A percentile compares a stretch with the other conserved stretches of the same genome.
phyloP scores from a whole-genome alignment of 306 rosid species.

The Senna siamea region DNA sequence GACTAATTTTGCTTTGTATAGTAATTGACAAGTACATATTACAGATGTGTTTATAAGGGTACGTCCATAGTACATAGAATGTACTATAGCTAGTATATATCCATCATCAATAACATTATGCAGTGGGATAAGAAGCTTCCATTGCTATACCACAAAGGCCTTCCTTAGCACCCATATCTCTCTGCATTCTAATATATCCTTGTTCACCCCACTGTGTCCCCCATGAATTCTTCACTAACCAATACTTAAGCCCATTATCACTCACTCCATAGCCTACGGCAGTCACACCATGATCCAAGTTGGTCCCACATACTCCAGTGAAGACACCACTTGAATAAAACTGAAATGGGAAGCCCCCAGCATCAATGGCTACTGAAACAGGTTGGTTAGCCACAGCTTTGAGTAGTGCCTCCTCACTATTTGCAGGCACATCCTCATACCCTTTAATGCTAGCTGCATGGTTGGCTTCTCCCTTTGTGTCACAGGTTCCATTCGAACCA shows the following conservation, averaged over 20 bases:
- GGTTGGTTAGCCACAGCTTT: constrained; percentile 48
- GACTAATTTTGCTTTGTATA: too few relatives aligned
- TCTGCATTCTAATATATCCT: constrained; percentile 42
- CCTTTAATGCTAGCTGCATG: constrained; percentile 42
- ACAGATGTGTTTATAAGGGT: too few relatives aligned
- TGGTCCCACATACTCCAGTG: constrained; percentile 40
- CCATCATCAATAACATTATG: constrained; percentile 19
- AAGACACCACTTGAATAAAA: constrained; percentile 45
- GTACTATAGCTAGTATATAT: too few relatives aligned
- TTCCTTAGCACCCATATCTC: constrained; percentile 37
- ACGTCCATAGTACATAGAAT: too few relatives aligned
- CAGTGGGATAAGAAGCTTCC: constrained; percentile 43
- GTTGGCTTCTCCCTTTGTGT: constrained; percentile 14
- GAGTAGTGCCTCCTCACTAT: constrained; percentile 43
- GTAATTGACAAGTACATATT: too few relatives aligned
- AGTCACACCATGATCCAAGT: constrained; percentile 43
- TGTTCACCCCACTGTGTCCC: constrained; percentile 44
- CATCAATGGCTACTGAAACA: constrained; percentile 45
- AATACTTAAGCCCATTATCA: constrained; percentile 42
- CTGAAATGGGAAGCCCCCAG: constrained; percentile 31
- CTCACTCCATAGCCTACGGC: constrained; percentile 43
- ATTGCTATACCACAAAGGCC: constrained; percentile 50
- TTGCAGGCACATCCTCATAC: constrained; percentile 42
- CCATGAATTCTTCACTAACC: constrained; percentile 49
- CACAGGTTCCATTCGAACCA: constrained; percentile 33